Evolutionary conservation across 1,284 basidiomycete genomes (phyloP), one percentile per base, ranked within the genome.

Genomic region (Pisolithus thermaeus): DNA sequence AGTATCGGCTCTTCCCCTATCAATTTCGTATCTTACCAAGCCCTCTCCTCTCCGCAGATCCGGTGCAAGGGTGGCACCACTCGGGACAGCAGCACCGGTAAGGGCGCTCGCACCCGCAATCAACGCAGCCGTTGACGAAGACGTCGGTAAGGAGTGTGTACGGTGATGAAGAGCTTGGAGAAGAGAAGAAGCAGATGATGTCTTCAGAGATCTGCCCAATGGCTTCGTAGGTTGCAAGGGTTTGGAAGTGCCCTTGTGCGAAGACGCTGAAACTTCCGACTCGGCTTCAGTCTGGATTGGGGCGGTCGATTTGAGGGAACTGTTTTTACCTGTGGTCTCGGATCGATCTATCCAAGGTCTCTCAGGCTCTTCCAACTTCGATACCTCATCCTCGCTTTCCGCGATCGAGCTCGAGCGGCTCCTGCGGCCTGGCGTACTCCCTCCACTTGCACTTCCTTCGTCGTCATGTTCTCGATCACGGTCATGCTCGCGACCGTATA

Each of bases 31-130:
- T 61, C 84, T 73, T 39, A 76, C 78, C 12, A 88, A 67, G 49
- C 77, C 78, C 58, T 78, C 87, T 3, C 85, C 85, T 36, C 30
- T 56, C 59, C 78, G 76, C 22, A 81, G 69, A 53, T 80, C 75
- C 1, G 87, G 81, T 2, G 77, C 79, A 22, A 89, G 69, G 1
- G 73, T 72, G 0, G 74, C 71, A 12, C 71, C 68, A 8, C 64
- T 59, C 0, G 84, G 84, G 0, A 79, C 75, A 5, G 81, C 81
- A 4, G 70, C 74, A 23, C 78, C 80, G 0, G 71, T 66, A 12
- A 81, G 64, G 47, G 79, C 77, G 3, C 80, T 79, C 0, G 84
- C 82, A 50, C 78, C 80, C 22, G 84, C 78, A 35, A 90, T 77
- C 30, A 90, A 73, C 2, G 83, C 66, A 0, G 66, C 62, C 12